phyloP scores from a whole-genome alignment of 768 basidiomycete genomes.

The Phlebiopsis flavidoalba region DNA sequence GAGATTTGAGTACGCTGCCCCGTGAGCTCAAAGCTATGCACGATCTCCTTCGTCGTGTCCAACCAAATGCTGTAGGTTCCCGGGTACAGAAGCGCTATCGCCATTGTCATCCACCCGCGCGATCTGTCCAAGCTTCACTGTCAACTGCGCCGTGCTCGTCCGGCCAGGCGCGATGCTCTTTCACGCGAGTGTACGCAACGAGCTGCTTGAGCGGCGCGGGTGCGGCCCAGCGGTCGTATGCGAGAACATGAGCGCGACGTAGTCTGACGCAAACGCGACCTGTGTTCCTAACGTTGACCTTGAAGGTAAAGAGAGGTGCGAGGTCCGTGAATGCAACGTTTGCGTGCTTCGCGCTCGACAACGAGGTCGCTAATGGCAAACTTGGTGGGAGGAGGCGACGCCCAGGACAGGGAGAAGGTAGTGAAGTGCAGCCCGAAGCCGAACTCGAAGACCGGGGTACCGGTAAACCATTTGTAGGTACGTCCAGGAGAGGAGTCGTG shows the following conservation, averaged over 20 bases:
- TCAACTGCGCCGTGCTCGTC: slow-evolving; percentile 29
- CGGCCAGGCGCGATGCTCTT: slow-evolving; percentile 25
- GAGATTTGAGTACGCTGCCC: slow-evolving; percentile 37
- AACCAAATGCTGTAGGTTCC: slow-evolving; percentile 39
- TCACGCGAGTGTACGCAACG: slow-evolving; percentile 42
- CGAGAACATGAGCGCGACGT: slow-evolving; percentile 48
- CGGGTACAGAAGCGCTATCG: slow-evolving; percentile 37
- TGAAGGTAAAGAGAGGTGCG: slow-evolving; percentile 43
- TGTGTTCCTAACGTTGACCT: slow-evolving; percentile 43
- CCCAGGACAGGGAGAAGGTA: slow-evolving; percentile 40
- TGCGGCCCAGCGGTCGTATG: slow-evolving; percentile 40
- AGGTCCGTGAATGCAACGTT: slow-evolving; percentile 32
- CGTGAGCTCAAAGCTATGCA: slow-evolving; percentile 37
- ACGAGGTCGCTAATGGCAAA: slow-evolving; percentile 41
- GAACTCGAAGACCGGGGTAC: slow-evolving; percentile 46
- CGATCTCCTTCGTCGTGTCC: slow-evolving; percentile 36
- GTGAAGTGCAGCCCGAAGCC: slow-evolving; percentile 54
- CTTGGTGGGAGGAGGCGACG: slow-evolving; percentile 24
- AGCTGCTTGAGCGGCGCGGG: slow-evolving; percentile 51
- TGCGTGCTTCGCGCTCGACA: slow-evolving; percentile 6
- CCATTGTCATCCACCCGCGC: slow-evolving; percentile 44
- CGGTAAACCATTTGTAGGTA: slow-evolving; percentile 56
- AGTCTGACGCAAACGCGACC: slow-evolving; percentile 48
- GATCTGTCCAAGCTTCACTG: slow-evolving; percentile 43
- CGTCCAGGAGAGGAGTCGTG: slow-evolving; percentile 45